These are phyloP conservation scores for Stevia rebaudiana DNA, from an alignment of 140 eudicot genomes.

Conservation along the genomic window DNA sequence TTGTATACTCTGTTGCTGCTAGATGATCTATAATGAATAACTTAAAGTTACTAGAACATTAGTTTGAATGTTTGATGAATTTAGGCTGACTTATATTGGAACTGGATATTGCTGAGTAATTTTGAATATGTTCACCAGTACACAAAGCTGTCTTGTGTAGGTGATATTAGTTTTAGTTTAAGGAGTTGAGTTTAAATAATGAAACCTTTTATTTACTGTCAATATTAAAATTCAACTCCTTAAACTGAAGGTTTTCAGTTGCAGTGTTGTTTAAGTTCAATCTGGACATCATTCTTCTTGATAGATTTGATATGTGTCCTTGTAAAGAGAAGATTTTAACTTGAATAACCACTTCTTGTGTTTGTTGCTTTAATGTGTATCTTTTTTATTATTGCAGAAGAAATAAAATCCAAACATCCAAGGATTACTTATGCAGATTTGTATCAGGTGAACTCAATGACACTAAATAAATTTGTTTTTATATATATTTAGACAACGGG, in stretches of 20 bases:
- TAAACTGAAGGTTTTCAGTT: background rate
- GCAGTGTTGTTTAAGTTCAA: background rate
- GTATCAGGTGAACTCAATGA: constrained; percentile 65
- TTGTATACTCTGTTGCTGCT: too few species aligned
- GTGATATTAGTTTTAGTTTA: too few species aligned
- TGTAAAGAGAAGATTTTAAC: too few species aligned
- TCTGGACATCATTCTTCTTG: constrained; percentile 9
- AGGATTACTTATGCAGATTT: constrained; percentile 94
- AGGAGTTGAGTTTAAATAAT: too few species aligned
- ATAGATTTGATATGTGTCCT: background rate
- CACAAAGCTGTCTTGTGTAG: too few species aligned
- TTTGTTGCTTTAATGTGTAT: constrained; percentile 9
- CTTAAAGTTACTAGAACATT: constrained; percentile 2
- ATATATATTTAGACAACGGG: background rate
- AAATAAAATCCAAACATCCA: constrained; percentile 79
- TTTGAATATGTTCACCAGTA: too few species aligned
- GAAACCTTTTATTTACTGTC: too few species aligned
- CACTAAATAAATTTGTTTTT: background rate
- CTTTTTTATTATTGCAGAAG: constrained; percentile 58
- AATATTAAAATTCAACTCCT: background rate
- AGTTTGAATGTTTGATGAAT: background rate
- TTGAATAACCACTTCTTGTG: constrained; percentile 2
- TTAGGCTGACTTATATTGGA: background rate
- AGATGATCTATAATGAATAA: background rate
- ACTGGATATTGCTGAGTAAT: background rate